Conservation (phyloP, 257 asterid genomes). For the Cordia subcordata region DNA sequence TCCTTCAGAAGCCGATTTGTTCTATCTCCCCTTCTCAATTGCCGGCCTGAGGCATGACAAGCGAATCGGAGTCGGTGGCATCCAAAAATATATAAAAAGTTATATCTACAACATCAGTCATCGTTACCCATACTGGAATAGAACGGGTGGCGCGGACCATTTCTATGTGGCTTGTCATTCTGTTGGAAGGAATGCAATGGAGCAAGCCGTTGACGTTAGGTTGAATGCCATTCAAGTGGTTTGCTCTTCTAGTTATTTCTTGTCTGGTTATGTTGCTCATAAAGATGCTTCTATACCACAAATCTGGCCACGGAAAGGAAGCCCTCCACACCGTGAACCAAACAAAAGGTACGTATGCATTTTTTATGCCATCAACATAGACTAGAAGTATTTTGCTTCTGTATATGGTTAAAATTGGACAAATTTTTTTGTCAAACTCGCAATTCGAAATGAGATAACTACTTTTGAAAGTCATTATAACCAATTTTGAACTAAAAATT, state of each 20-base stretch:
- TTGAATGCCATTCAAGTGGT: slow-evolving; percentile 81
- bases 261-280: slow-evolving; percentile 69
- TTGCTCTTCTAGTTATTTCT: slow-evolving; percentile 84
- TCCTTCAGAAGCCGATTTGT: slow-evolving; percentile 70
- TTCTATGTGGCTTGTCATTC: slow-evolving; percentile 92
- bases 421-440: too few relatives aligned
- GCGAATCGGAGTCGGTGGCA: slow-evolving; percentile 74
- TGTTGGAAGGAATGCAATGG: slow-evolving; percentile 74
- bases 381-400: background rate
- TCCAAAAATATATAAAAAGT: slow-evolving; percentile 36
- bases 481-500: too few relatives aligned
- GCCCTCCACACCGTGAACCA: slow-evolving; percentile 34
- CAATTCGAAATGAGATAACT: too few relatives aligned
- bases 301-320: slow-evolving; percentile 80
- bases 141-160: slow-evolving; percentile 81
- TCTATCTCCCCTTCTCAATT: slow-evolving; percentile 84
- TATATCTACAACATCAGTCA: slow-evolving; percentile 45
- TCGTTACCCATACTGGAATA: slow-evolving; percentile 69
- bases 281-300: slow-evolving; percentile 90
- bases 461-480: too few relatives aligned
- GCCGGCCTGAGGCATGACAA: slow-evolving; percentile 63
- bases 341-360: slow-evolving; percentile 33
- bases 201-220: slow-evolving; percentile 52
- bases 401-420: too few relatives aligned
- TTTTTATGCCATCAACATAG: too few relatives aligned